A percentile compares a stretch with the other conserved stretches of the same genome.
These are phyloP conservation scores for Elsinoe batatas DNA, from an alignment of 2,329 filamentous ascomycete species.

Conservation along the genomic window DNA sequence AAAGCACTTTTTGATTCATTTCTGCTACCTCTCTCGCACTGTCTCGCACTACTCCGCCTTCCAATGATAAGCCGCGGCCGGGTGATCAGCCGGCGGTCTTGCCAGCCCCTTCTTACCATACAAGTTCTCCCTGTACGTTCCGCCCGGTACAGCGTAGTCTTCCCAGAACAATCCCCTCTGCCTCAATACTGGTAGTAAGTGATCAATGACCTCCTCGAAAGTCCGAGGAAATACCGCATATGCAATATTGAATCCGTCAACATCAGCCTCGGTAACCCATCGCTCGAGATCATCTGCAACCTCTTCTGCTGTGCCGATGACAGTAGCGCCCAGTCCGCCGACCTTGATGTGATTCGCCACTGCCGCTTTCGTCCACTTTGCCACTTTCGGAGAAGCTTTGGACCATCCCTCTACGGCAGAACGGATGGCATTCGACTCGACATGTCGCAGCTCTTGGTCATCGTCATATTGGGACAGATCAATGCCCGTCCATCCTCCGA, in stretches of 20 bases:
- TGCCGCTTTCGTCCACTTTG: constrained; percentile 59
- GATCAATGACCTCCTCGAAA: constrained; percentile 57
- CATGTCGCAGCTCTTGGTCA: constrained; percentile 52
- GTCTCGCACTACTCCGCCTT: constrained; percentile 12
- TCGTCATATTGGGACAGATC: constrained; percentile 52
- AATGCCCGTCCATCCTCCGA: constrained; percentile 66
- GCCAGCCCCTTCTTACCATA: constrained; percentile 42
- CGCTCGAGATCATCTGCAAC: constrained; percentile 59
- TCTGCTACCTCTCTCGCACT: background rate
- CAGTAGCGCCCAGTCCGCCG: constrained; percentile 55
- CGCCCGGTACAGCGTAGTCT: constrained; percentile 44
- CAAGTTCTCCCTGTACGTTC: constrained; percentile 53
- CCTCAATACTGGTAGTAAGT: constrained; percentile 54
- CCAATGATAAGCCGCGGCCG: constrained; percentile 40
- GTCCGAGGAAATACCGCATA: constrained; percentile 59
- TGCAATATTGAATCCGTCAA: constrained; percentile 67
- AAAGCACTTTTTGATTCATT: too few relatives aligned
- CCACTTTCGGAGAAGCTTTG: constrained; percentile 47
- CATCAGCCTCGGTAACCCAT: constrained; percentile 59
- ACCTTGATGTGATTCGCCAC: constrained; percentile 59
- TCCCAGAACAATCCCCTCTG: constrained; percentile 49
- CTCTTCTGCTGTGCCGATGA: constrained; percentile 54
- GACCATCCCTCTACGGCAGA: constrained; percentile 47
- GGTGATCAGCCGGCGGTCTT: constrained; percentile 43
- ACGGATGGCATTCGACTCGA: constrained; percentile 53